Base-by-base conservation (phyloP, 805 yeast genomes). In the Saccharomycopsis javanensis region DNA sequence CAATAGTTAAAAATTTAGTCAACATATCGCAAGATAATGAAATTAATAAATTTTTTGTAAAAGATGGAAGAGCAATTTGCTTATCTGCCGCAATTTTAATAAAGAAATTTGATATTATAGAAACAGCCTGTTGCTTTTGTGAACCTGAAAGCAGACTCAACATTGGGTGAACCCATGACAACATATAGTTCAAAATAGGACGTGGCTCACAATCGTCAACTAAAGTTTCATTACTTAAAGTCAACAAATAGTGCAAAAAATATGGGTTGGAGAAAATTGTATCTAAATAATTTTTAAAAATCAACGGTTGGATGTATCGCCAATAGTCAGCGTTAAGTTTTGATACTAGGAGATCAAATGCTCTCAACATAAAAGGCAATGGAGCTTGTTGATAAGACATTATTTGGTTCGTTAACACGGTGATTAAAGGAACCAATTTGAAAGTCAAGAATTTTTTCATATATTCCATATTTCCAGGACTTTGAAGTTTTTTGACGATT, bases 221-320 rank as follows among this genome's bases (percentile, higher is more conserved):
- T 1, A 65, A 55, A 15, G 62, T 63, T 25, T 65, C 69, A 68
- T 15, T 67, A 60, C 50, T 59, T 52, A 63, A 64, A 55, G 50
- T 45, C 4, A 61, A 61, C 30, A 83, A 64, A 54, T 67, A 70
- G 16, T 68, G 69, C 0, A 71, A 64, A 62, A 74, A 81, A 51
- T 72, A 69, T 1, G 83, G 81, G 62, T 79, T 82, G 18, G 78
- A 77, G 51, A 85, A 74, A 1, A 85, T 72, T 16, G 81, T 75
- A 61, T 85, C 90, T 54, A 86, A 67, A 50, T 83, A 71, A 59
- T 81, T 82, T 30, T 73, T 75, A 59, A 77, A 79, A 1, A 79
- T 78, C 59, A 72, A 77, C 0, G 87, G 88, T 1, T 77, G 70
- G 3, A 82, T 73, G 27, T 70, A 62, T 0, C 66, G 63, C 92